phyloP scores from a whole-genome alignment of 352 stramenopile genomes.

The Globisporangium okanoganense region DNA sequence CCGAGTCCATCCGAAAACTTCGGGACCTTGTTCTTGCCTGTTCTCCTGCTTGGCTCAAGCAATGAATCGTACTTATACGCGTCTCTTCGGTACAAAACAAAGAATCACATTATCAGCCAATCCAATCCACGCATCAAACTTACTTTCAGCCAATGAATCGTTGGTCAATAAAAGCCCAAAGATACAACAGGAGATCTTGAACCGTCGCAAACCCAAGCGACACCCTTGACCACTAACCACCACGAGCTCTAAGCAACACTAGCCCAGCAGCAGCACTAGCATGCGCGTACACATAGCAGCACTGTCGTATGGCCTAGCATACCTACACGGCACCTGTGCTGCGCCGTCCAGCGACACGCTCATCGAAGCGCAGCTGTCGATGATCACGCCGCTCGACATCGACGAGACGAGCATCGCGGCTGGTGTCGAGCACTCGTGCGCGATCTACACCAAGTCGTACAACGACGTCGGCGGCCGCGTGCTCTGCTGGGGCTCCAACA shows the following conservation, averaged over 20 bases:
- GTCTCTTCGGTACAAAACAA: too few species aligned
- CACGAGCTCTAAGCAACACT: not conserved
- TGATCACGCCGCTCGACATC: constrained; percentile 59
- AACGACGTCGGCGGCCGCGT: constrained; percentile 72
- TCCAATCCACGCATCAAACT: not conserved
- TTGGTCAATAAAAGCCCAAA: not conserved
- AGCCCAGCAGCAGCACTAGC: not conserved
- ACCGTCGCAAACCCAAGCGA: not conserved
- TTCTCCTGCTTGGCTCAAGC: too few species aligned
- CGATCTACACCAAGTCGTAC: constrained; percentile 61
- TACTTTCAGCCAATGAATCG: not conserved
- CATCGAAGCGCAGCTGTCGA: not conserved
- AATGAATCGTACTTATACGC: too few species aligned
- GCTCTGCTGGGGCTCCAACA: constrained; percentile 73
- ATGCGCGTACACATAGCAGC: not conserved
- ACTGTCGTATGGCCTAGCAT: constrained; percentile 21
- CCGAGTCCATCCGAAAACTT: too few species aligned
- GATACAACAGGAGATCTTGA: not conserved
- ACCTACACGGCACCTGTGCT: not conserved
- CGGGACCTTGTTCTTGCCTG: too few species aligned
- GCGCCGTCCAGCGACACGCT: not conserved
- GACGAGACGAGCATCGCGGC: constrained; percentile 74
- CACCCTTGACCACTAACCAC: not conserved
- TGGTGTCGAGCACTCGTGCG: constrained; percentile 78
- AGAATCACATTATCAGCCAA: not conserved